Base-by-base conservation (phyloP, 2,329 filamentous ascomycete species). In the Diplocarpon mali region DNA sequence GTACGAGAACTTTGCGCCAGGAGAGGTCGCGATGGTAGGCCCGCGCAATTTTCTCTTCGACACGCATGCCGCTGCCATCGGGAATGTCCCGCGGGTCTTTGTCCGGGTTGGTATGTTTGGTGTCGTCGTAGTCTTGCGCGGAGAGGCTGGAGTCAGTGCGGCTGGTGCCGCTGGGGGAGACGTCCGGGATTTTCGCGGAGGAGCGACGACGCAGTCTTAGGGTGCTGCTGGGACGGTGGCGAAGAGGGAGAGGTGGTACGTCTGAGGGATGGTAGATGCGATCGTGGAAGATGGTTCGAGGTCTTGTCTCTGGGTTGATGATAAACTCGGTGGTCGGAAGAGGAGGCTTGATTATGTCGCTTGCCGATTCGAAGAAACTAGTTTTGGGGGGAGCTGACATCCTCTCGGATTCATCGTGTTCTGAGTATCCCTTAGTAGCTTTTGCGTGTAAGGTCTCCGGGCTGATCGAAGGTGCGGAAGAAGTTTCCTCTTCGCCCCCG, bases 21-120 rank as follows among this genome's bases (percentile, higher is more conserved):
- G 86, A 85, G 15, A 98, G 67, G 51, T 87, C 87, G 11, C 80
- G 79, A 63, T 98, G 92, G 65, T 98, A 98, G 12, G 88, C 92
- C 38, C 92, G 78, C 1, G 92, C 92, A 54, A 98, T 98, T 66
- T 95, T 96, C 64, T 98, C 92, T 64, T 98, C 92, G 0, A 96
- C 88, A 51, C 85, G 86, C 78, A 96, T 89, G 51, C 68, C 77
- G 9, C 80, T 76, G 13, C 66, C 71, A 55, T 83, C 79, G 2
- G 78, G 61, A 0, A 72, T 61, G 7, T 72, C 67, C 30, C 68
- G 62, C 12, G 63, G 59, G 29, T 66, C 64, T 53, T 67, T 70
- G 39, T 69, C 65, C 0, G 69, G 68, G 44, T 67, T 69, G 2
- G 68, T 71, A 46, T 72, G 60, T 13, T 57, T 55, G 8, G 65